A percentile compares a stretch with the other conserved stretches of the same genome.
phyloP scores from a whole-genome alignment of 306 rosid genomes.

The Ochetophila trinervis region DNA sequence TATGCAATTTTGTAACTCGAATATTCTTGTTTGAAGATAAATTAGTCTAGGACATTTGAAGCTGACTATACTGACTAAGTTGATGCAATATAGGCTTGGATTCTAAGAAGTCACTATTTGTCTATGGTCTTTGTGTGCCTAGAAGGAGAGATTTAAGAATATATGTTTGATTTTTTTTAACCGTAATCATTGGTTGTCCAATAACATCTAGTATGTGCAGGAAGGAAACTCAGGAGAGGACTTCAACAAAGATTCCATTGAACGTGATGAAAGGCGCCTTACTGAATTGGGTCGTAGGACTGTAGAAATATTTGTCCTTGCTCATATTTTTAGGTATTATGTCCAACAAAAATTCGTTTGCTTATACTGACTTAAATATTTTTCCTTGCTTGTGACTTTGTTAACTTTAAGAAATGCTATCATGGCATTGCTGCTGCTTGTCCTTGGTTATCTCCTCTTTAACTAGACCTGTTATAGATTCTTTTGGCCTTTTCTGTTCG shows the following conservation, averaged over 20 bases:
- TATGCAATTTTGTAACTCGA: too few relatives aligned
- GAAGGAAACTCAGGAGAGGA: conserved; percentile 96
- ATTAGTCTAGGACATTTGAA: too few relatives aligned
- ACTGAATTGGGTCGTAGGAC: conserved; percentile 97
- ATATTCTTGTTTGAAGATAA: too few relatives aligned
- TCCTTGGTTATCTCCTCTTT: neutral
- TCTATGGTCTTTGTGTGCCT: too few relatives aligned
- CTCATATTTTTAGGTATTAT: conserved; percentile 80
- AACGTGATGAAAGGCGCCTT: conserved; percentile 94
- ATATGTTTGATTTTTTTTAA: neutral
- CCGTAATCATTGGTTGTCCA: conserved; percentile 17
- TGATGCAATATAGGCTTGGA: too few relatives aligned
- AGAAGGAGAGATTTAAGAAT: neutral
- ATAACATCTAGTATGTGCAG: conserved; percentile 35
- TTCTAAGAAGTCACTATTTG: too few relatives aligned
- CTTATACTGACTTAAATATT: conserved; percentile 14
- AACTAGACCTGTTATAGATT: neutral
- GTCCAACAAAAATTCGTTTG: conserved; percentile 3
- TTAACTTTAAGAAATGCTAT: neutral
- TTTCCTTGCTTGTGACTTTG: conserved; percentile 4
- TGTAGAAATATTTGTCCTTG: conserved; percentile 97
- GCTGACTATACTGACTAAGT: too few relatives aligned
- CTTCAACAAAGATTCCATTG: conserved; percentile 87
- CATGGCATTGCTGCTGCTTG: neutral
- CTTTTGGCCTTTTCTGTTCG: neutral